phyloP scores from a whole-genome alignment of 2,329 filamentous ascomycete genomes.

The Dryadomyces quercus-mongolicae region DNA sequence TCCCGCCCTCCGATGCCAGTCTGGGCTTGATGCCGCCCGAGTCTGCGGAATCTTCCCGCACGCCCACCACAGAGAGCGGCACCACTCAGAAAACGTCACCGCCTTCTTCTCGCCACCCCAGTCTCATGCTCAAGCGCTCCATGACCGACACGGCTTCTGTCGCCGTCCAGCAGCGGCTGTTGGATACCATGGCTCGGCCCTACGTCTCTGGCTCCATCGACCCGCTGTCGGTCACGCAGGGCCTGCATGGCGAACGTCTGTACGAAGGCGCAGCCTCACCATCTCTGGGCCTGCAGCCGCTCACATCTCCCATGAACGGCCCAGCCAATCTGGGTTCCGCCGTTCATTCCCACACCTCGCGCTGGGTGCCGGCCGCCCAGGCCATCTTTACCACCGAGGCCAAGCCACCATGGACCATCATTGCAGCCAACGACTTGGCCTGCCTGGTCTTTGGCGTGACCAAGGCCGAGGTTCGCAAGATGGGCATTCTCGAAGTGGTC shows the following conservation, averaged over 20 bases:
- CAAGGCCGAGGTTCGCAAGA: conserved; percentile 84
- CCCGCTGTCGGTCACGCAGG: not conserved
- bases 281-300: conserved; percentile 17
- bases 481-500: conserved; percentile 92
- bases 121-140: conserved; percentile 59
- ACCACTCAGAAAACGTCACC: conserved; percentile 39
- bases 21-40: conserved; percentile 12
- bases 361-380: conserved; percentile 84
- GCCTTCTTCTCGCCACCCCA: conserved; percentile 48
- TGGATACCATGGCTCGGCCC: conserved; percentile 76
- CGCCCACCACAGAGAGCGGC: conserved; percentile 42
- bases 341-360: conserved; percentile 78
- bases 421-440: conserved; percentile 90
- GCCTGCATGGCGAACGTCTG: not conserved
- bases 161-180: conserved; percentile 67
- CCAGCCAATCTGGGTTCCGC: conserved; percentile 40
- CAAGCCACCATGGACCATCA: conserved; percentile 84
- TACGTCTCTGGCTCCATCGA: conserved; percentile 37
- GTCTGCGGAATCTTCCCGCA: conserved; percentile 39
- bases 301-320: conserved; percentile 27
- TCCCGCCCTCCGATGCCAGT: not conserved
- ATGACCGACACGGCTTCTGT: conserved; percentile 72
- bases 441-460: conserved; percentile 98
- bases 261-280: not conserved
- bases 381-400: conserved; percentile 97